phyloP scores from a whole-genome alignment of 306 rosid species.

The Myrica gale region DNA sequence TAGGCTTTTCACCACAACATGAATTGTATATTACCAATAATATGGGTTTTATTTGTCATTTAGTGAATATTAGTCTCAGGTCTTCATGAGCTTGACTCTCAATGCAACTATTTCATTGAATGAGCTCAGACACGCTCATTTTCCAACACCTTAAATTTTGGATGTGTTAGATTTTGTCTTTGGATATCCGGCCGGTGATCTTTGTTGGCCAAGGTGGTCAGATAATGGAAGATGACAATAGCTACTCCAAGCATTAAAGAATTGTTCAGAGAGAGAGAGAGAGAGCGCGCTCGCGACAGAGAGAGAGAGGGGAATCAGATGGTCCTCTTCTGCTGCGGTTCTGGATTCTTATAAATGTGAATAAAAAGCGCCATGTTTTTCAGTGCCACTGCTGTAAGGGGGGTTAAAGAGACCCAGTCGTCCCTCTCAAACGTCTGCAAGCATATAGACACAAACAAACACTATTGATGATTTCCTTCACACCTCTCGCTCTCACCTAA shows the following conservation, averaged over 20 bases:
- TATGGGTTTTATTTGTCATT: background rate
- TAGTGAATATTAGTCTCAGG: background rate
- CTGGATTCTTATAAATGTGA: slow-evolving; percentile 54
- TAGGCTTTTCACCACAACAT: background rate
- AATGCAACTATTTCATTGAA: slow-evolving; percentile 32
- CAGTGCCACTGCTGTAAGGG: slow-evolving; percentile 71
- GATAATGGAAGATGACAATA: slow-evolving; percentile 20
- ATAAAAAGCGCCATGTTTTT: slow-evolving; percentile 66
- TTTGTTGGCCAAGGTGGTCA: slow-evolving; percentile 43
- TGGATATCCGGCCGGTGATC: slow-evolving; percentile 45
- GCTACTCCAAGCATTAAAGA: slow-evolving; percentile 32
- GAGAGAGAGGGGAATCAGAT: slow-evolving; percentile 2
- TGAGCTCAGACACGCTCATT: slow-evolving; percentile 29
- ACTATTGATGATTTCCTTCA: slow-evolving; percentile 39
- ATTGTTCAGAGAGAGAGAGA: slow-evolving; percentile 17
- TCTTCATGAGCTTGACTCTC: background rate
- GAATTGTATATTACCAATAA: too few relatives aligned
- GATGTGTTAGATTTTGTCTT: slow-evolving; percentile 52
- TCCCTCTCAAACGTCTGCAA: slow-evolving; percentile 53
- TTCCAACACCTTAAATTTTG: slow-evolving; percentile 37
- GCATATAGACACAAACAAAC: slow-evolving; percentile 57
- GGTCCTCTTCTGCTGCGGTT: slow-evolving; percentile 29
- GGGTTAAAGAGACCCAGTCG: slow-evolving; percentile 62
- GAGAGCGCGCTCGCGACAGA: slow-evolving; percentile 17
- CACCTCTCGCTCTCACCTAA: slow-evolving; percentile 33